These are phyloP conservation scores for Orbilia quercus DNA, from an alignment of 2,329 filamentous ascomycete genomes.

Conservation along the genomic window DNA sequence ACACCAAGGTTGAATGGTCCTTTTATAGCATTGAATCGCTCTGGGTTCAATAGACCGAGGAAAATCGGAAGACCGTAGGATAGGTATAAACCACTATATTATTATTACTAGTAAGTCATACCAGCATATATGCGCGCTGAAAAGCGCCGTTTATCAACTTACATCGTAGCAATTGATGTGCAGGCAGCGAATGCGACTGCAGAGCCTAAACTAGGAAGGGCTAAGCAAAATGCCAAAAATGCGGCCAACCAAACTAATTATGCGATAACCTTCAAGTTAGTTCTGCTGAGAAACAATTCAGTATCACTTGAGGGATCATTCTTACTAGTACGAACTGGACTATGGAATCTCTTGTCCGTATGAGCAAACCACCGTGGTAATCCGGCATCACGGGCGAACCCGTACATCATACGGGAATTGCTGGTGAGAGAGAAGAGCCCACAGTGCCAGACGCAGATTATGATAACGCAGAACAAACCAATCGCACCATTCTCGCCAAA, in stretches of 20 bases:
- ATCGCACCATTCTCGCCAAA: slow-evolving; percentile 70
- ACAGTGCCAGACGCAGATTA: slow-evolving; percentile 73
- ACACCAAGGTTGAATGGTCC: slow-evolving; percentile 69
- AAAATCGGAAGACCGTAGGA: slow-evolving; percentile 71
- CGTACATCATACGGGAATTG: slow-evolving; percentile 72
- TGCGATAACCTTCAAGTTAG: slow-evolving; percentile 13
- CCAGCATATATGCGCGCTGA: too few species aligned
- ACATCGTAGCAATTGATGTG: slow-evolving; percentile 70
- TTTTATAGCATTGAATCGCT: slow-evolving; percentile 67
- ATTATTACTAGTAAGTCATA: slow-evolving; percentile 6
- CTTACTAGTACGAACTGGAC: slow-evolving; percentile 64
- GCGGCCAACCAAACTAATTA: slow-evolving; percentile 70
- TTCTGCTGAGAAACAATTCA: neutral
- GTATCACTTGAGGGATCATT: slow-evolving; percentile 1
- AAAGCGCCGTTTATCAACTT: too few species aligned
- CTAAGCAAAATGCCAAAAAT: slow-evolving; percentile 68
- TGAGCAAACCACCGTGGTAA: slow-evolving; percentile 69
- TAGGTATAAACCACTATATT: slow-evolving; percentile 68
- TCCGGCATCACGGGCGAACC: slow-evolving; percentile 69
- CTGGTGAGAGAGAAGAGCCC: slow-evolving; percentile 71
- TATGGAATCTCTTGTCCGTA: slow-evolving; percentile 67
- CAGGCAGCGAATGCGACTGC: slow-evolving; percentile 70
- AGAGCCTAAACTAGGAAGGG: slow-evolving; percentile 69
- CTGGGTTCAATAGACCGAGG: slow-evolving; percentile 68
- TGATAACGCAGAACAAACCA: slow-evolving; percentile 69